These are phyloP conservation scores for Hyphopichia fennica DNA, from an alignment of 1,139 yeast species.

Conservation along the genomic window DNA sequence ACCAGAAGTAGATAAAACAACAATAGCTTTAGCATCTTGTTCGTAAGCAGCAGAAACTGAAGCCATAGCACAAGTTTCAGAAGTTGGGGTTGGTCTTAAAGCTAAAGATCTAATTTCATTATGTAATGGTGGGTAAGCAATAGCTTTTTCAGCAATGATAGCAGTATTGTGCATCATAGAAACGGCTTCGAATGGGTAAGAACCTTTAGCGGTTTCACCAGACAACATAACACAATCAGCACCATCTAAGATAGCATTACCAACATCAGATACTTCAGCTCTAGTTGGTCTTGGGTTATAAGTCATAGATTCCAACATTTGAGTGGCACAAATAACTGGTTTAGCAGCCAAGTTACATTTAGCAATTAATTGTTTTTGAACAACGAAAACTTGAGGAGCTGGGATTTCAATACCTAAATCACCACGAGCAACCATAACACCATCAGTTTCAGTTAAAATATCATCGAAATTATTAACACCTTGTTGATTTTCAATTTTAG, in stretches of 20 bases:
- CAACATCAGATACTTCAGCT: slow-evolving; percentile 99
- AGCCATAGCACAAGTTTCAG: slow-evolving; percentile 96
- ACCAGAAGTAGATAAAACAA: slow-evolving; percentile 94
- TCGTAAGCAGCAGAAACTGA: slow-evolving; percentile 96
- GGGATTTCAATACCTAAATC: slow-evolving; percentile 99
- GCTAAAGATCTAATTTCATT: slow-evolving; percentile 88
- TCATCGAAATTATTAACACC: slow-evolving; percentile 99
- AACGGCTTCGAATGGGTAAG: slow-evolving; percentile 96
- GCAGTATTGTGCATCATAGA: slow-evolving; percentile 98
- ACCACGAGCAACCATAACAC: slow-evolving; percentile 99
- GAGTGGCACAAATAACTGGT: slow-evolving; percentile 99
- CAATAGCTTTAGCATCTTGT: slow-evolving; percentile 95
- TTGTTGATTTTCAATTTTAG: slow-evolving; percentile 98
- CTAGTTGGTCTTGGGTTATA: slow-evolving; percentile 99
- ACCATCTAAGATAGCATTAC: slow-evolving; percentile 98
- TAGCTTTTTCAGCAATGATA: slow-evolving; percentile 94
- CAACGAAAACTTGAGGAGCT: slow-evolving; percentile 97
- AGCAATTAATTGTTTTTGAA: slow-evolving; percentile 98
- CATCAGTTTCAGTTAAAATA: slow-evolving; percentile 90
- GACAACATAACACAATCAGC: slow-evolving; percentile 99
- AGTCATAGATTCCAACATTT: slow-evolving; percentile 99
- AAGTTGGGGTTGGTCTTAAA: slow-evolving; percentile 85
- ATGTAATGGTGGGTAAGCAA: slow-evolving; percentile 84
- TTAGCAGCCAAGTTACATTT: slow-evolving; percentile 99
- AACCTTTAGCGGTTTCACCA: slow-evolving; percentile 99